phyloP scores from a whole-genome alignment of 2,329 filamentous ascomycete species.

The Xylaria sp. region DNA sequence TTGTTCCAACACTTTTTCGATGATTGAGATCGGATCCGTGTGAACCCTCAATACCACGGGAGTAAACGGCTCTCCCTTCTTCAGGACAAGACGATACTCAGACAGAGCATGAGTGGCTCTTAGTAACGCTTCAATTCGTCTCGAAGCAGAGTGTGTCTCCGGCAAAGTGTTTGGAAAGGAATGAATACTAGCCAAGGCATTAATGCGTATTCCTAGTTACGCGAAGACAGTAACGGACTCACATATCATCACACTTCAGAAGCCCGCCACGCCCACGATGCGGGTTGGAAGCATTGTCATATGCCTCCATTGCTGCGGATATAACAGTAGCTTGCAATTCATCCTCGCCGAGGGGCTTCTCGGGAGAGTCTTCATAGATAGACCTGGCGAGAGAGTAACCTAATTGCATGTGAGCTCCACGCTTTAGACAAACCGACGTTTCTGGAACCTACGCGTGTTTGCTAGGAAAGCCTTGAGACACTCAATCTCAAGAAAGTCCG shows the following conservation, averaged over 20 bases:
- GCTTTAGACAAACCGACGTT: neutral
- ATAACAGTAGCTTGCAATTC: constrained; percentile 71
- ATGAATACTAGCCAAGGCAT: constrained; percentile 61
- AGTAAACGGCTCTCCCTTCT: constrained; percentile 82
- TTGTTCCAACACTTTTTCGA: constrained; percentile 79
- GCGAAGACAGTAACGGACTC: constrained; percentile 48
- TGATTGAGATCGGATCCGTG: constrained; percentile 77
- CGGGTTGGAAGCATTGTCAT: constrained; percentile 85
- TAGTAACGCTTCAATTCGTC: constrained; percentile 72
- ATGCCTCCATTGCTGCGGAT: constrained; percentile 73
- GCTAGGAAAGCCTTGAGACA: constrained; percentile 75
- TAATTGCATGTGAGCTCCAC: constrained; percentile 50
- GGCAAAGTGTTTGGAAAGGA: constrained; percentile 71
- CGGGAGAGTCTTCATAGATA: constrained; percentile 66
- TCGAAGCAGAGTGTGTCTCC: constrained; percentile 61
- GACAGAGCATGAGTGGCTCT: constrained; percentile 79
- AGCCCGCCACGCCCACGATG: constrained; percentile 80
- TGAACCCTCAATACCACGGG: constrained; percentile 83
- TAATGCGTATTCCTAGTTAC: neutral
- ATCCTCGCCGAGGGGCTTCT: constrained; percentile 61
- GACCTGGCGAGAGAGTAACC: constrained; percentile 72
- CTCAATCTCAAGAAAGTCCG: constrained; percentile 74
- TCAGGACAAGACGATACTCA: constrained; percentile 80
- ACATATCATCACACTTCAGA: constrained; percentile 82
- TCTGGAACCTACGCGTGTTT: constrained; percentile 64